Percentiles rank a stretch among this genome's conserved stretches.
Conservation (phyloP, 2,329 filamentous ascomycete species). For the Raffaelea albimanens region DNA sequence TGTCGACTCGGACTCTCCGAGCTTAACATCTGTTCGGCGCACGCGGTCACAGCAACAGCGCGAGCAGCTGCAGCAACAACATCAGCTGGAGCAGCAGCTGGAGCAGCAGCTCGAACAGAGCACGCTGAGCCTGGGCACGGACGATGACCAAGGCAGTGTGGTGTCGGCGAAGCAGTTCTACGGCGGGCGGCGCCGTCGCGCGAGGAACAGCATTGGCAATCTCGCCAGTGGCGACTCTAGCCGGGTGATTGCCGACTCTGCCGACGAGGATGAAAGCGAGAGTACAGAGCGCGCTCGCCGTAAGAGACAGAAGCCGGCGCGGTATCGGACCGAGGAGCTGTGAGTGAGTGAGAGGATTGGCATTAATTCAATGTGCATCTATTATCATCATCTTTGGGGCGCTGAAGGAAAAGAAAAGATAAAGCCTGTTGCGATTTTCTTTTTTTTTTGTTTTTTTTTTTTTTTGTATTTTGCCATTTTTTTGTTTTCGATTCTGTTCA, state of each 20-base stretch:
- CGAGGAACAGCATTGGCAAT: not conserved
- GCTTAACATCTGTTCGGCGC: not conserved
- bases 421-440: too few species aligned
- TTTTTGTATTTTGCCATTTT: too few species aligned
- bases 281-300: too few species aligned
- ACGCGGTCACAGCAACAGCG: not conserved
- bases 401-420: too few species aligned
- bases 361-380: too few species aligned
- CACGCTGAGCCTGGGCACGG: not conserved
- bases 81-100: not conserved
- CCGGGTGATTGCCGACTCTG: slow-evolving; percentile 7
- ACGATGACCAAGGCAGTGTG: slow-evolving; percentile 5
- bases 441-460: too few species aligned
- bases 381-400: too few species aligned
- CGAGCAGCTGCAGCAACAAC: too few species aligned
- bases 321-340: too few species aligned
- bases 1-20: slow-evolving; percentile 1
- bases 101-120: not conserved
- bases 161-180: slow-evolving; percentile 5
- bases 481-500: too few species aligned
- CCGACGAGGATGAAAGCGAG: slow-evolving; percentile 5
- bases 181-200: not conserved
- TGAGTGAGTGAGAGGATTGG: too few species aligned
- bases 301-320: too few species aligned
- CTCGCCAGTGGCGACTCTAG: not conserved